Evolutionary conservation across 1,284 basidiomycete species (phyloP).

Genomic region (Anthracocystis setariae): DNA sequence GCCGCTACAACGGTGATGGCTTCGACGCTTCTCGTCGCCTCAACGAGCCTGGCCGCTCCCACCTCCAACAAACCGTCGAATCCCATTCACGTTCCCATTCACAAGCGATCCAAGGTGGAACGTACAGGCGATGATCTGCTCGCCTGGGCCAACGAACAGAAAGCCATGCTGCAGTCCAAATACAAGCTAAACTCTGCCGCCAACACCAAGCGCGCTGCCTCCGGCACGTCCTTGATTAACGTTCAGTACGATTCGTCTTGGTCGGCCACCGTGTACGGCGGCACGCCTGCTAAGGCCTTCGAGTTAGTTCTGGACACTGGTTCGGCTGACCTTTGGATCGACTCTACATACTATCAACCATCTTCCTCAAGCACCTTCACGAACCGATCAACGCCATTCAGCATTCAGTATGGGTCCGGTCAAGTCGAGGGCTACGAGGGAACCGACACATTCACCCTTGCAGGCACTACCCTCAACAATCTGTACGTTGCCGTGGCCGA

Average conservation of each 20-base stretch:
- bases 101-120: slow-evolving; percentile 28
- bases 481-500: slow-evolving; percentile 58
- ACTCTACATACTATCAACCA: slow-evolving; percentile 24
- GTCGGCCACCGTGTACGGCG: slow-evolving; percentile 43
- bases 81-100: slow-evolving; percentile 33
- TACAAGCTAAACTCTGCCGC: slow-evolving; percentile 31
- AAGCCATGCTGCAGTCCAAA: slow-evolving; percentile 50
- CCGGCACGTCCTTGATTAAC: slow-evolving; percentile 35
- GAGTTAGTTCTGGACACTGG: slow-evolving; percentile 58
- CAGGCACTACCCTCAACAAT: slow-evolving; percentile 30
- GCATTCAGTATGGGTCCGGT: slow-evolving; percentile 50
- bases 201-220: slow-evolving; percentile 16
- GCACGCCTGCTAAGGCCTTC: slow-evolving; percentile 36
- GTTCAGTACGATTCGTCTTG: slow-evolving; percentile 54
- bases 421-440: slow-evolving; percentile 44
- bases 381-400: slow-evolving; percentile 35
- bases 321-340: slow-evolving; percentile 52
- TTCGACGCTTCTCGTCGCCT: slow-evolving; percentile 30
- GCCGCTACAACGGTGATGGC: slow-evolving; percentile 22
- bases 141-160: slow-evolving; percentile 50
- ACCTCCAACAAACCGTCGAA: not conserved
- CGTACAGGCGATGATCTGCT: slow-evolving; percentile 41
- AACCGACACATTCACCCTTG: slow-evolving; percentile 37
- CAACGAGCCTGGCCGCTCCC: slow-evolving; percentile 25
- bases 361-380: slow-evolving; percentile 30